Evolutionary conservation across 768 basidiomycete genomes (phyloP).

Genomic region (Lentinula lateritia): DNA sequence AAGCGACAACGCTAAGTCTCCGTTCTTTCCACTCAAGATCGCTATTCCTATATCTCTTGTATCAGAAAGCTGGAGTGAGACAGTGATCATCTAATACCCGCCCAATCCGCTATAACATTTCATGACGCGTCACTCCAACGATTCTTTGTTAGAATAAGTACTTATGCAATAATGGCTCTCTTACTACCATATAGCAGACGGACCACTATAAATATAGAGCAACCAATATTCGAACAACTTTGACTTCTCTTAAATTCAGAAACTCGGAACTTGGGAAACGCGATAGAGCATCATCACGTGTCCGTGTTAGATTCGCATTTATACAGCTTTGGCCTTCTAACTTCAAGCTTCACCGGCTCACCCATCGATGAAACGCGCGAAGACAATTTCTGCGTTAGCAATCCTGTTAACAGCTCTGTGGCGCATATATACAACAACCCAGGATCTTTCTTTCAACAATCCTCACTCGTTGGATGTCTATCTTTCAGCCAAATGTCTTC

Average conservation of each 20-base stretch:
- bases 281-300: neutral
- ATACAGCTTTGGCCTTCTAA: too few species aligned
- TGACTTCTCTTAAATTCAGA: too few species aligned
- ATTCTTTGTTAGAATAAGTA: too few species aligned
- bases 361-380: neutral
- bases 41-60: neutral
- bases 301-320: neutral
- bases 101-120: too few species aligned
- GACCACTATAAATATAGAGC: too few species aligned
- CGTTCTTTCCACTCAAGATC: constrained; percentile 1
- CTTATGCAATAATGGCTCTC: too few species aligned
- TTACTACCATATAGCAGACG: too few species aligned
- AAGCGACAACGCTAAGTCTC: neutral
- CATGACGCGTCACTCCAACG: too few species aligned
- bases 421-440: neutral
- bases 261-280: too few species aligned
- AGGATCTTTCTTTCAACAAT: neutral
- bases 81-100: neutral
- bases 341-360: too few species aligned
- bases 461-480: neutral
- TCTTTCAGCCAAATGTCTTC: neutral
- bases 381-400: neutral
- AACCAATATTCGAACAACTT: too few species aligned
- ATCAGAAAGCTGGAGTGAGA: neutral
- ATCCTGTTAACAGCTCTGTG: neutral